Base-by-base conservation (phyloP, 192 early-diverging fungal species). In the Pecoramyces ruminantium region DNA sequence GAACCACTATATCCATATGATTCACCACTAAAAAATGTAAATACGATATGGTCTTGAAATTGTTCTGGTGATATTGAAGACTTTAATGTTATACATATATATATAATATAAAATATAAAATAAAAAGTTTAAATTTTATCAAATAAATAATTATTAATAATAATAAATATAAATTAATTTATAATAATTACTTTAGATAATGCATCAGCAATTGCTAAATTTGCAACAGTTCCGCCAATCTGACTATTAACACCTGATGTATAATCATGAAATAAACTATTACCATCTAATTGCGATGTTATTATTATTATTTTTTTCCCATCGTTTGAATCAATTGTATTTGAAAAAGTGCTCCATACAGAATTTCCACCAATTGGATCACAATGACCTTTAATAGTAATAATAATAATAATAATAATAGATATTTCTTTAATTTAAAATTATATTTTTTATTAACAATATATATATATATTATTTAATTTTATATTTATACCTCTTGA, bases 1-100 rank as follows among this genome's bases (percentile, higher is more conserved):
- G 94, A 95, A n/a, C 94, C 94, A 40, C 91, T 87, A 83, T 89
- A 92, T 30, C 89, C 92, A 88, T 90, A 95, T 29, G 90, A 79
- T 83, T 95, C 94, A 18, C 87, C 90, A 28, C 88, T 86, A 81
- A 95, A 95, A 21, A 89, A 83, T 17, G 92, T 94, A 84, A 92
- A 95, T 29, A 95, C 21, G 29, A 95, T 90, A 82, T 94, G 89
- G 79, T 93, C 93, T 42, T 84, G 83, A 78, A 93, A 85, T 5
- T 83, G 29, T 16, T 83, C 80, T 12, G 90, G 77, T 77, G 81
- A 78, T 9, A 83, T 81, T 12, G 85, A 84, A 27, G 90, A 87
- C 90, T 89, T 78, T 17, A 29, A 9, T 17, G 38, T 78, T 29
- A 17, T 28, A 15, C 40, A 25, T 38, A 14, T 34, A 34, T 34